Conservation (phyloP, 306 rosid genomes). For the Vicia villosa region DNA sequence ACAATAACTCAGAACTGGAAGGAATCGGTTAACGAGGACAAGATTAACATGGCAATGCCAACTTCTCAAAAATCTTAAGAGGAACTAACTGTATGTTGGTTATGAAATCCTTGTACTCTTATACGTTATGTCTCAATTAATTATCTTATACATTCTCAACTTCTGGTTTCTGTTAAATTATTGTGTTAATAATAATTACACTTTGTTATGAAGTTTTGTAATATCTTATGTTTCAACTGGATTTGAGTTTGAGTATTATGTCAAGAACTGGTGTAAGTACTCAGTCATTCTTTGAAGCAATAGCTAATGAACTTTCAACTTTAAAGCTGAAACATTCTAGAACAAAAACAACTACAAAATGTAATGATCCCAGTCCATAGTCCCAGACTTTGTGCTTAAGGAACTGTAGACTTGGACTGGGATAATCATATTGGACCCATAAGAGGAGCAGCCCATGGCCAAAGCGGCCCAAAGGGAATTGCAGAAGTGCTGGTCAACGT, state of each 20-base stretch:
- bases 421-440: too few relatives aligned
- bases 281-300: background rate
- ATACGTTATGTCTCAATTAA: background rate
- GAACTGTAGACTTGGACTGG: too few relatives aligned
- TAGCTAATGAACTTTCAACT: background rate
- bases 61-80: constrained; percentile 72
- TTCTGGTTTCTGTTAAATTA: background rate
- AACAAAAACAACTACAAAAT: too few relatives aligned
- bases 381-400: too few relatives aligned
- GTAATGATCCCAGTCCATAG: too few relatives aligned
- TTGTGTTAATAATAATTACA: background rate
- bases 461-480: too few relatives aligned
- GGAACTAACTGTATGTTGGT: background rate
- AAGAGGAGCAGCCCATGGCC: too few relatives aligned
- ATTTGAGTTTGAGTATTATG: background rate
- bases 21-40: constrained; percentile 62
- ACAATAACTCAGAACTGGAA: constrained; percentile 95
- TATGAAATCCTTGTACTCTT: background rate
- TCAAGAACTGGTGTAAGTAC: background rate
- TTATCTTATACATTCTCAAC: background rate
- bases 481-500: too few relatives aligned
- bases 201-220: background rate
- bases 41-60: constrained; percentile 84
- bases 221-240: background rate
- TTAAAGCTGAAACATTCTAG: background rate